Base-by-base conservation (phyloP, 306 rosid species). In the Cicer chorassanicum region DNA sequence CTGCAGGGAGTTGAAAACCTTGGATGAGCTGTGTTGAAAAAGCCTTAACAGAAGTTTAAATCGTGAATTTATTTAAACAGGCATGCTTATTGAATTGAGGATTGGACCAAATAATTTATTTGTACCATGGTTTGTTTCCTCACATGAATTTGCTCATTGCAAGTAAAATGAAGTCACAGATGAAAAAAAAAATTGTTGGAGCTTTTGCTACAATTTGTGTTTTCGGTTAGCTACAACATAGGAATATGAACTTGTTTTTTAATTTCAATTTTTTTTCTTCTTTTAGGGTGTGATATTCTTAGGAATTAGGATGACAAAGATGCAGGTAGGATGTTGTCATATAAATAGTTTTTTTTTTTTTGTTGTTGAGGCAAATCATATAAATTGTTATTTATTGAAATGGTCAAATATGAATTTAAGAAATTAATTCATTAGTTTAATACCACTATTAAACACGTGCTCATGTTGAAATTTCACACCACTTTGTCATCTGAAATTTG, bases 1-100 rank as follows among this genome's bases (percentile, higher is more conserved):
- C 63, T 54, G 83, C 89, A 84, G 90, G 69, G 75, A 45, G 68
- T 70, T 60, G 88, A 72, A 75, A 86, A 84, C 56, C 54, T 49
- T 40, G 92, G 86, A 15, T 41, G 45, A 74, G 77, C 81, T 8
- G 78, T 71, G 56, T 42, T 82, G 66, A 80, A 84, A 76, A 89
- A 80, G 66, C 81, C 80, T 6, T 84, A 87, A 78, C 62, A 71
- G 83, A 75, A 84, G 70, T 76, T 81, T 41, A 84, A 82, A 62
- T 81, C 78, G 51, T 88, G 91, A 88, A 79, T 48, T 46, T 38
- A 8, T 70, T 55, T 40, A 45, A 57, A 41, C 18, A 29, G 18
- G 48, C 40, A 43, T 65, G 36, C 66, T 73, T 63, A 43, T 29
- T 42, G 19, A 48, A 44, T 9, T 36, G 78, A 70, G 76, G 76